Conservation (phyloP, 1,139 yeast genomes). For the Lodderomyces beijingensis region DNA sequence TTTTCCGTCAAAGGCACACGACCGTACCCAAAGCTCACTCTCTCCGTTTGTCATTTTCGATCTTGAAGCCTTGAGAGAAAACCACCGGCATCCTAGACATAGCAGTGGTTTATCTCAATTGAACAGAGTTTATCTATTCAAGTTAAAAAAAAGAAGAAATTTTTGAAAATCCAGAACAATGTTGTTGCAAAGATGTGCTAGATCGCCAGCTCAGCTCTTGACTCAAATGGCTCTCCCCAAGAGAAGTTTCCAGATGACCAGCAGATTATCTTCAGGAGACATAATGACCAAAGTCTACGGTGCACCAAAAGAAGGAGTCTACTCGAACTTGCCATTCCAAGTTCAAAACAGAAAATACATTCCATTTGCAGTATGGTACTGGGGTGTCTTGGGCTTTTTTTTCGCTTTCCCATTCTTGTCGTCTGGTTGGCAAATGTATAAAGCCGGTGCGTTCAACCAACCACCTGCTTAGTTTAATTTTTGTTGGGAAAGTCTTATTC, state of each 20-base stretch:
- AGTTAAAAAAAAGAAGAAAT: no score
- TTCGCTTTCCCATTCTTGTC: constrained; percentile 65
- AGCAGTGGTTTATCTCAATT: no score
- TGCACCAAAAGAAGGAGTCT: constrained; percentile 70
- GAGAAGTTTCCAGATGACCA: constrained; percentile 39
- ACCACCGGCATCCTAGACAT: no score
- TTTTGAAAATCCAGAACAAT: background rate
- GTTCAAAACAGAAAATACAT: constrained; percentile 81
- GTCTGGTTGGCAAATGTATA: constrained; percentile 66
- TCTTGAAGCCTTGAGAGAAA: no score
- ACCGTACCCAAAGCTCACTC: no score
- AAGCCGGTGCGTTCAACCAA: constrained; percentile 56
- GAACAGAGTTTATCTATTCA: no score
- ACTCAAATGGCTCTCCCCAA: constrained; percentile 11
- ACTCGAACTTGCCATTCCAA: constrained; percentile 90
- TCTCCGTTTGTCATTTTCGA: no score
- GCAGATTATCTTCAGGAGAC: constrained; percentile 11
- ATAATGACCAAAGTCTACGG: constrained; percentile 34
- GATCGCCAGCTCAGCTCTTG: constrained; percentile 11
- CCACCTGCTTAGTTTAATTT: constrained; percentile 5
- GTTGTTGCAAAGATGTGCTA: constrained; percentile 15
- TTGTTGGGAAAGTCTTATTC: no score
- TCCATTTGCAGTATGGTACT: constrained; percentile 78
- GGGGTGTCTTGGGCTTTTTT: constrained; percentile 66
- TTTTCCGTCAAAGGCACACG: no score